phyloP scores from a whole-genome alignment of 345 rosid species.

The Hibiscus trionum region DNA sequence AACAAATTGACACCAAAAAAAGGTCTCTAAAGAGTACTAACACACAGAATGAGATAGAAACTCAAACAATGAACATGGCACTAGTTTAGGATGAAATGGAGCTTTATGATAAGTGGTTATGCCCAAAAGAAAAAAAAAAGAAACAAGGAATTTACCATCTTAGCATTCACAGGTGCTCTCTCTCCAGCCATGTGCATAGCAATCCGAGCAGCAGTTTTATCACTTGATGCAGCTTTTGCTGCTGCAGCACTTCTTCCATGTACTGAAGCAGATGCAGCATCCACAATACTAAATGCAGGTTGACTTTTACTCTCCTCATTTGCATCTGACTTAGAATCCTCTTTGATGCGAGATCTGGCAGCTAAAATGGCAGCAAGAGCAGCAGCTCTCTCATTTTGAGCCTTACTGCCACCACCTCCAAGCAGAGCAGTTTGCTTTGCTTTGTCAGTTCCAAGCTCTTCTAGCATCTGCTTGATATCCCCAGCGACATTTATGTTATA shows the following conservation, averaged over 20 bases:
- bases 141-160: slow-evolving; percentile 47
- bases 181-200: slow-evolving; percentile 99
- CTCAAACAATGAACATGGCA: neutral
- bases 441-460: slow-evolving; percentile 91
- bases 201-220: slow-evolving; percentile 88
- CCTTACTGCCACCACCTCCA: slow-evolving; percentile 96
- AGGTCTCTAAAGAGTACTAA: neutral
- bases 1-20: neutral
- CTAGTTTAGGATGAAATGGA: neutral
- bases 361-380: slow-evolving; percentile 78
- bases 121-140: neutral
- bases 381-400: slow-evolving; percentile 91
- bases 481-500: slow-evolving; percentile 68
- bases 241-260: slow-evolving; percentile 94
- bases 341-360: slow-evolving; percentile 71
- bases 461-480: slow-evolving; percentile 85
- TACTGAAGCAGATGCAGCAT: slow-evolving; percentile 96
- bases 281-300: slow-evolving; percentile 67
- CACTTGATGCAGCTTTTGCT: slow-evolving; percentile 70
- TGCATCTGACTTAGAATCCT: slow-evolving; percentile 43
- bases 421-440: slow-evolving; percentile 71
- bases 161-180: slow-evolving; percentile 74
- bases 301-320: slow-evolving; percentile 43
- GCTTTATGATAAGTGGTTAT: neutral
- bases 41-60: neutral